Evolutionary conservation across 2,329 filamentous ascomycete species (phyloP), one percentile per base, ranked within the genome.

Genomic region (Cadophora malorum): DNA sequence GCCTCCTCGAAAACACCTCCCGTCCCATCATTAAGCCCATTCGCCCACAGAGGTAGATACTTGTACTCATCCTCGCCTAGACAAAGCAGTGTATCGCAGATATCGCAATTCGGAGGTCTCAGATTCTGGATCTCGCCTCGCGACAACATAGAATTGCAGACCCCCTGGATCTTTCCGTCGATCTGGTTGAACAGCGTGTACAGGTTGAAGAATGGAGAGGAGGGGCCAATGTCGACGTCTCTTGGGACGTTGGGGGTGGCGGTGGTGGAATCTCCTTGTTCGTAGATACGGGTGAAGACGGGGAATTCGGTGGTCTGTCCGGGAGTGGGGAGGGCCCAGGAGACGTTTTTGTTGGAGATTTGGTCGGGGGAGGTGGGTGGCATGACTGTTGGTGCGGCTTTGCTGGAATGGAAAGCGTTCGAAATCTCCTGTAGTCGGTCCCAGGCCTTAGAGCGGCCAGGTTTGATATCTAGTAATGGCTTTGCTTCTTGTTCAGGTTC

Each of bases 41-140:
- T 88, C 0, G 88, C 88, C 88, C 88, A 91, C 4, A 91, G 79
- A 0, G 90, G 89, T 3, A 91, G 80, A 70, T 84, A 91, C 66
- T 85, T 85, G 71, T 86, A 83, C 78, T 92, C 89, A 1, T 85
- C 79, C 3, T 86, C 82, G 0, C 79, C 78, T 1, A 91, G 80
- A 5, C 81, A 83, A 0, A 89, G 80, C 0, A 90, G 76, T 1
- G 76, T 81, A 60, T 82, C 79, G 12, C 79, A 79, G n/a, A 75
- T 53, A 6, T 56, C 56, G 16, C 59, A 66, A 9, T 58, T 66
- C 16, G 35, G 35, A 31, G 38, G 63, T 67, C 63, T 28, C 33
- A 45, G 25, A 4, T 60, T 25, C 8, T 68, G 33, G n/a, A 63
- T 58, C 10, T 68, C 65, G 0, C 63, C 63, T 7, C 38, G 67